A percentile compares a stretch with the other conserved stretches of the same genome.
Evolutionary conservation across 768 basidiomycete species (phyloP).

Genomic region (Termitomyces sp.): DNA sequence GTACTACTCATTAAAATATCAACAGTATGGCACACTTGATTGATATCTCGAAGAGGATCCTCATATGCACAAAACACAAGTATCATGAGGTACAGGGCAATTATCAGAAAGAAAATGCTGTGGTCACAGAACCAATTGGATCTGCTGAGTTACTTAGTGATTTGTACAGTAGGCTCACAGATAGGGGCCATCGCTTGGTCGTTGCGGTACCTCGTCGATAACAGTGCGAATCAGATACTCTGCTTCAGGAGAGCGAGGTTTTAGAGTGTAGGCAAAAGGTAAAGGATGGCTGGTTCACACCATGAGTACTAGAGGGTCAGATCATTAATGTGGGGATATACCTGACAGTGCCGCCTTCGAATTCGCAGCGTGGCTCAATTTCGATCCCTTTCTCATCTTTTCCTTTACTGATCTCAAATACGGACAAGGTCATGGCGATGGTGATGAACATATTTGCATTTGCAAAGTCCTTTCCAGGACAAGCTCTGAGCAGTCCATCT

Average conservation of each 20-base stretch:
- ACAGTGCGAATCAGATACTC: constrained; percentile 16
- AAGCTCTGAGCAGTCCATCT: constrained; percentile 7
- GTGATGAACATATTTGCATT: constrained; percentile 23
- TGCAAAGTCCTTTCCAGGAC: constrained; percentile 27
- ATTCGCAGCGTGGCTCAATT: constrained; percentile 30
- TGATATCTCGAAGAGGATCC: no score
- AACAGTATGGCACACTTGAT: no score
- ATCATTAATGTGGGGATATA: background rate
- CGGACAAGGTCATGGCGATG: constrained; percentile 22
- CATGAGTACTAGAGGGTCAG: background rate
- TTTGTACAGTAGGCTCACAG: background rate
- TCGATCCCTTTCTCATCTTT: constrained; percentile 18
- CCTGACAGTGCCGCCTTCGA: constrained; percentile 16
- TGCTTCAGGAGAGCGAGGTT: constrained; percentile 18
- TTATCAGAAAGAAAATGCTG: no score
- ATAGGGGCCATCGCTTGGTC: constrained; percentile 18
- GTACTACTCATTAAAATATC: no score
- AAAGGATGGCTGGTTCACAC: constrained; percentile 17
- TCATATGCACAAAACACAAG: no score
- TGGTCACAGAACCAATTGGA: no score
- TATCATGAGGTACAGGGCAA: no score
- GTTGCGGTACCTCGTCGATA: constrained; percentile 10
- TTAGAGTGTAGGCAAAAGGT: constrained; percentile 19
- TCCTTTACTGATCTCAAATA: constrained; percentile 21
- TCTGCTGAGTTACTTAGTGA: no score